Base-by-base conservation (phyloP, 306 rosid species). In the Dalbergia cochinchinensis region DNA sequence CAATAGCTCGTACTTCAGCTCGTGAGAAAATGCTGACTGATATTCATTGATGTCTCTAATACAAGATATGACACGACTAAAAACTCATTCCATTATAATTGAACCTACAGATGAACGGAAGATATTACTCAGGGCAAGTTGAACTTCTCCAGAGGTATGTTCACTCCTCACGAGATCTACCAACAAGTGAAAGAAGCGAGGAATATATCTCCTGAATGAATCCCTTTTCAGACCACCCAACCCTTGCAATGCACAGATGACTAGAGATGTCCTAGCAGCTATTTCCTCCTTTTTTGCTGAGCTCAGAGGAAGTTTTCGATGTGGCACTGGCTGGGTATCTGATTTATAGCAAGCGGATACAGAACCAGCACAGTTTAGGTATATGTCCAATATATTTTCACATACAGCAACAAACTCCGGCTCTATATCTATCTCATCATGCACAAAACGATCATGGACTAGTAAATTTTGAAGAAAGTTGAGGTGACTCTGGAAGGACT, bases 91-190 rank as follows among this genome's bases (percentile, higher is more conserved):
- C 85, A 90, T 84, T 81, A 93, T 67, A 69, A 90, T 85, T 68
- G 97, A 88, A 71, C 98, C 99, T 82, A 95, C 82, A 86, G 96
- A 89, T 37, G 97, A 93, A 65, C 85, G 88, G 80, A 95, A 93
- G 72, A 95, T 80, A 80, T 82, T 88, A 88, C 96, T 87, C 64
- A 95, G 83, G 83, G 89, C 92, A 79, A 48, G 84, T 84, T 91
- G 99, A 88, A 93, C 99, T 88, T 91, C 98, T 71, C 94, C 94
- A 15, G 99, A 91, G 71, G 89, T 66, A 82, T 95, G 98, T 77
- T 93, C 98, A 81, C 97, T 89, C 88, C 85, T 83, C 77, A 95
- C 93, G 19, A 95, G 96, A 85, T 91, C 97, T 67, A 91, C 93
- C 83, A 95, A 85, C 85, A 90, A 83, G 58, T 92, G 99, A 86